Evolutionary conservation across 129 eudicot genomes (phyloP), one percentile per base, ranked within the genome.

Genomic region (Tanacetum coccineum): DNA sequence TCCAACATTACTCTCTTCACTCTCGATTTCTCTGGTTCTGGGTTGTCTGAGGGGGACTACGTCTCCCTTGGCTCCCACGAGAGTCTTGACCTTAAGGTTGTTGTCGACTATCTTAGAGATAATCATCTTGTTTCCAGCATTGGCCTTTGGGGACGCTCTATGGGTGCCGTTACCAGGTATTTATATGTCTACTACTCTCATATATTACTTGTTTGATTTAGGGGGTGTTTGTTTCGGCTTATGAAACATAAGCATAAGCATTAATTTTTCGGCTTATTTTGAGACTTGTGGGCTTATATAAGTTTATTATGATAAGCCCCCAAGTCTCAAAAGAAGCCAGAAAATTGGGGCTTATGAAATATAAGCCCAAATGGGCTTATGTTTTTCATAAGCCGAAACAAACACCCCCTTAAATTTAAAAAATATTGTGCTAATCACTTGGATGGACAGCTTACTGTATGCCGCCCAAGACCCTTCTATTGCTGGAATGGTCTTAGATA

Each of bases 11-110:
- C 98, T 11, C 84, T 93, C 18, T 88, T 93, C 73, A 86, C 96
- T 57, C 89, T 93, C 71, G 98, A 93, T 74, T 93, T 93, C 63
- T 93, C 98, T 10, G 98, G 96, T n/a, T 93, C 98, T 51, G 98
- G 98, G 57, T 82, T 93, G 62, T 93, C 98, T 4, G 96, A 86
- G 58, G 98, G 98, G 47, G 78, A 84, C 17, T 88, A 80, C 64
- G 98, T 93, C 54, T 86, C 92, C 76, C 98, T 93, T 64, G 98
- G 98, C 75, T 88, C 95, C 92, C 96, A 93, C 56, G 98, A 93
- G 97, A 91, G 87, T 81, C 84, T 88, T 78, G 98, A 92, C 78
- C 96, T 92, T 64, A 88, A 90, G 82, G 95, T 82, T 70, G 98
- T 84, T 74, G 85, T 92, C 32, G 82, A 95, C 10, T 81, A 88